Evolutionary conservation across 495 filamentous ascomycete species (phyloP), one percentile per base, ranked within the genome.

Genomic region (Podospora comata): DNA sequence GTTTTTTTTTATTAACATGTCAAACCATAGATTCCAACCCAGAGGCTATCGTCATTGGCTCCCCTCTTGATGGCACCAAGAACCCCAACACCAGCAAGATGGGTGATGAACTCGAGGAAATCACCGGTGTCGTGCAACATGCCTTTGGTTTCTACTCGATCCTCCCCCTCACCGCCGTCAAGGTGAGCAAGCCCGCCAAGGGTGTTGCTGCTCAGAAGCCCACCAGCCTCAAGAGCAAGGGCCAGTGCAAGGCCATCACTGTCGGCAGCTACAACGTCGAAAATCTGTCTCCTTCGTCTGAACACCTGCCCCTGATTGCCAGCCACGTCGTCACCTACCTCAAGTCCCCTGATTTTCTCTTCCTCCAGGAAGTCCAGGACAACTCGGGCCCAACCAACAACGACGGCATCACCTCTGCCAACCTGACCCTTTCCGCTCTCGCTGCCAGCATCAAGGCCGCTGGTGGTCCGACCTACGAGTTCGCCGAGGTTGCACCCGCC

Each of bases 341-440:
- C 39, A 78, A 79, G 16, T 78, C 79, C 1, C 87, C 87, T 2
- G 81, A 84, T 66, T 69, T 90, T 0, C 30, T 90, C 19, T 87
- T 86, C 63, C 56, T 90, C 16, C 87, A 90, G 70, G 87, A 89
- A 72, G 73, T 89, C 68, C 87, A 89, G 70, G 87, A 90, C 69
- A 79, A 87, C 71, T 78, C 71, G 69, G 87, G 87, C 48, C 67
- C 79, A 4, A 83, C 79, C 5, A 77, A 88, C 71, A 30, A 30
- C 4, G 80, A 85, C 70, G 84, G 81, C 62, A 78, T 78, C 26
- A 82, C 84, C 5, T 72, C 71, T 48, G 81, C 81, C 19, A 83
- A 84, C 67, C 27, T 72, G 11, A 88, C 83, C 15, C 80, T 88
- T 13, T 54, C 75, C 27, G 72, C 82, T 7, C 81, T 88, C 9